These are phyloP conservation scores for Cladophialophora immunda DNA, from an alignment of 2,329 filamentous ascomycete species.

Conservation along the genomic window DNA sequence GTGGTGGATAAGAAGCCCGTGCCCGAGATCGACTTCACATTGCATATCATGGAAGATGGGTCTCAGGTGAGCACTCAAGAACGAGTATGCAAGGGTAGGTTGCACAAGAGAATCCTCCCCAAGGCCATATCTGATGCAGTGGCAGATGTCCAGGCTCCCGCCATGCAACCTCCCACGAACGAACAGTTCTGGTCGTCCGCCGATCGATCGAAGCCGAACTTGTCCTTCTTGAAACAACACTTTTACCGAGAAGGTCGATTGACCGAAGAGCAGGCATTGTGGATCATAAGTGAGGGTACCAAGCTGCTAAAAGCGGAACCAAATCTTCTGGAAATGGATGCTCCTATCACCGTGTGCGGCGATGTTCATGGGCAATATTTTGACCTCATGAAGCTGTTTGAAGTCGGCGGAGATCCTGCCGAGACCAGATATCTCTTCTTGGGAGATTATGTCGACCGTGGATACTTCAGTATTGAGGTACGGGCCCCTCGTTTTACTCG, in stretches of 20 bases:
- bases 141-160: slow-evolving; percentile 94
- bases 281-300: slow-evolving; percentile 88
- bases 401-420: slow-evolving; percentile 94
- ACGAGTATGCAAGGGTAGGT: slow-evolving; percentile 95
- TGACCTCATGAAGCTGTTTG: slow-evolving; percentile 99
- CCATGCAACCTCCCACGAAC: slow-evolving; percentile 89
- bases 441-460: slow-evolving; percentile 96
- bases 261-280: slow-evolving; percentile 96
- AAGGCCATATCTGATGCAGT: slow-evolving; percentile 16
- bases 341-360: slow-evolving; percentile 97
- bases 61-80: slow-evolving; percentile 94
- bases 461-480: slow-evolving; percentile 97
- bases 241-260: slow-evolving; percentile 97
- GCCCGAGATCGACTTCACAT: slow-evolving; percentile 97
- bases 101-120: not conserved
- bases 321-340: slow-evolving; percentile 98
- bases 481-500: slow-evolving; percentile 17
- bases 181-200: slow-evolving; percentile 93
- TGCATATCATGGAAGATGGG: slow-evolving; percentile 98
- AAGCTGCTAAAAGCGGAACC: slow-evolving; percentile 89
- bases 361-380: slow-evolving; percentile 99
- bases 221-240: slow-evolving; percentile 95
- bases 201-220: slow-evolving; percentile 86
- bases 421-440: slow-evolving; percentile 97
- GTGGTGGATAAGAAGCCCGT: slow-evolving; percentile 94